Evolutionary conservation across 768 basidiomycete species (phyloP), one percentile per base, ranked within the genome.

Genomic region (Leucosporidium creatinivorum): DNA sequence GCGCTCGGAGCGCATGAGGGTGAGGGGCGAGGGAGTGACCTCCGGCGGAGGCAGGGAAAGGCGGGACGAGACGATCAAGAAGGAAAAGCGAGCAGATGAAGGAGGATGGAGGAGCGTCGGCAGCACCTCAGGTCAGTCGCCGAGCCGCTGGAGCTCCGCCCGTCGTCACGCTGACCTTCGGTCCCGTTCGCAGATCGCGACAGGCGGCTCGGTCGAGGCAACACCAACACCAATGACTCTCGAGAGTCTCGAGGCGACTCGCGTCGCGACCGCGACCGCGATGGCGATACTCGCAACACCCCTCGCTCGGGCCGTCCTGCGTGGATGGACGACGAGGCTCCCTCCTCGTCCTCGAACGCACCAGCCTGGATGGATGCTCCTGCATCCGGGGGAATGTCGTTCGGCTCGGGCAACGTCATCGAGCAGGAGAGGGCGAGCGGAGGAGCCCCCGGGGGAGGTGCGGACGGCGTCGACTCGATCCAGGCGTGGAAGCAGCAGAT

Each of bases 401-500:
- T 66, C 48, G 61, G 54, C 18, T 48, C 44, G 21, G 54, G 39
- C 4, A 52, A 52, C n/a, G 51, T n/a, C 9, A 26, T 23, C 51
- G n/a, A n/a, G n/a, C 6, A n/a, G 51, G n/a, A 23, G 51, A n/a
- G 51, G 51, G 9, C 26, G 51, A 23, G 26, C n/a, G 19, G 48
- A 8, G 56, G 49, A 1, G 50, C 31, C 1, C n/a, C 23, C 26
- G 61, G 50, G 3, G 58, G 44, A 18, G 58, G n/a, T 1, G 44
- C n/a, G 31, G 28, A 23, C 30, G 70, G 67, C 1, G 58, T 72
- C 44, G 71, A 72, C 51, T 30, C 60, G 39, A 66, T 72, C 23
- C 71, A 72, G 63, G 65, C 66, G 55, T 72, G 58, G 58, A 72
- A 72, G 60, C 33, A 56, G 49, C 71, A 72, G 61, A 72, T 72